Base-by-base conservation (phyloP, 2,329 filamentous ascomycete species). In the Thyridium curvatum region DNA sequence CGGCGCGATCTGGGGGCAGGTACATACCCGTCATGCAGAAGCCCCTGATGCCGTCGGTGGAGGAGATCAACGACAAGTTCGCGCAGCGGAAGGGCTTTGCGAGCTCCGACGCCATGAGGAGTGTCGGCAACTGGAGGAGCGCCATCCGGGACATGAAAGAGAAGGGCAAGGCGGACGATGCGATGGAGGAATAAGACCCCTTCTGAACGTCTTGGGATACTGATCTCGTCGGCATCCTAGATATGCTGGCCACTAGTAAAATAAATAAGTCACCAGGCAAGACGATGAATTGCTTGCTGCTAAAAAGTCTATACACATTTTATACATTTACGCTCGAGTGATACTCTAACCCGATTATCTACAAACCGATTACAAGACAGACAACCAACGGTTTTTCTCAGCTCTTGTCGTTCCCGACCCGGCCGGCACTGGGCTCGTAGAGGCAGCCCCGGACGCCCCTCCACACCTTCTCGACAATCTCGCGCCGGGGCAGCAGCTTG, bases 391-490 rank as follows among this genome's bases (percentile, higher is more conserved):
- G n/a, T n/a, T n/a, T n/a, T n/a, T 21, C 30, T 21, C 39, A 41
- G 38, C 42, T 44, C 34, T 59, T 58, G 41, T 60, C 58, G 37
- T 62, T 59, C 18, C 45, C 52, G 44, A 43, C 44, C 40, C 39
- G 34, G 29, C 34, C 35, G 13, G 52, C 46, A 16, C 54, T 51
- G 4, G 69, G 70, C 56, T 86, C 88, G 59, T 89, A 94, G 44
- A 98, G 66, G 62, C 90, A 95, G 41, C 77, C 80, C 49, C 86
- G 77, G 3, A 84, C 79, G 1, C 89, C 91, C 51, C 88, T 80
- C 93, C 93, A 97, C 3, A 97, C 91, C 49, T 79, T 75, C 66
- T 96, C 89, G 18, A 97, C 70, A 40, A 94, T 83, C 35, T 68
- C 71, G 40, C 86, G 69, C 41, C 79, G 66, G 0, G 93, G 93